Conservation (phyloP, 257 asterid species). For the Orobanche coerulescens region DNA sequence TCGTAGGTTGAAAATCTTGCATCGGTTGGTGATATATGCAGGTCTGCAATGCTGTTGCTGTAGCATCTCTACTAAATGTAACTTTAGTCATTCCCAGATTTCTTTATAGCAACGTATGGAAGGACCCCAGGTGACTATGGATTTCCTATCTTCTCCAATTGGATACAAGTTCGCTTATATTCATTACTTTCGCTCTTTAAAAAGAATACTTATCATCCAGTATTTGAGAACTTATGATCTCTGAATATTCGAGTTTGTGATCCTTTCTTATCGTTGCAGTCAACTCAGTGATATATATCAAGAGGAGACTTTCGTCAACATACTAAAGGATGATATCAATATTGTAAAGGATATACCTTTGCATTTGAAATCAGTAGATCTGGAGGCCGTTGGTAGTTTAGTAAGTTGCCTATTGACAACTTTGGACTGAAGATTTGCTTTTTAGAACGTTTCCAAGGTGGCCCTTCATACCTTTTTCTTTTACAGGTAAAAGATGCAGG, state of each 20-base stretch:
- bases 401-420: conserved; percentile 34
- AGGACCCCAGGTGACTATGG: too few relatives aligned
- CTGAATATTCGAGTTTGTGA: too few relatives aligned
- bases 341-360: conserved; percentile 69
- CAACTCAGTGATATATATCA: conserved; percentile 80
- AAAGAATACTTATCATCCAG: too few relatives aligned
- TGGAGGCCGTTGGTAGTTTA: conserved; percentile 69
- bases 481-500: conserved; percentile 89
- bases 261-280: conserved; percentile 45
- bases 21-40: conserved; percentile 20
- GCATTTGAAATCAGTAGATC: conserved; percentile 48
- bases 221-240: too few relatives aligned
- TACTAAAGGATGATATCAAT: conserved; percentile 47
- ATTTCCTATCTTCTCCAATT: too few relatives aligned
- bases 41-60: conserved; percentile 93
- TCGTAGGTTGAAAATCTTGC: too few relatives aligned
- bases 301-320: conserved; percentile 56
- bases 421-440: background rate
- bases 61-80: conserved; percentile 83
- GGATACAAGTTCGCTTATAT: too few relatives aligned
- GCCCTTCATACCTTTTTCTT: background rate
- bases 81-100: conserved; percentile 81
- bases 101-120: too few relatives aligned
- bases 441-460: too few relatives aligned
- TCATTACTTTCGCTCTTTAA: too few relatives aligned